phyloP scores from a whole-genome alignment of 2,329 filamentous ascomycete species.

The Aspergillus sp. region DNA sequence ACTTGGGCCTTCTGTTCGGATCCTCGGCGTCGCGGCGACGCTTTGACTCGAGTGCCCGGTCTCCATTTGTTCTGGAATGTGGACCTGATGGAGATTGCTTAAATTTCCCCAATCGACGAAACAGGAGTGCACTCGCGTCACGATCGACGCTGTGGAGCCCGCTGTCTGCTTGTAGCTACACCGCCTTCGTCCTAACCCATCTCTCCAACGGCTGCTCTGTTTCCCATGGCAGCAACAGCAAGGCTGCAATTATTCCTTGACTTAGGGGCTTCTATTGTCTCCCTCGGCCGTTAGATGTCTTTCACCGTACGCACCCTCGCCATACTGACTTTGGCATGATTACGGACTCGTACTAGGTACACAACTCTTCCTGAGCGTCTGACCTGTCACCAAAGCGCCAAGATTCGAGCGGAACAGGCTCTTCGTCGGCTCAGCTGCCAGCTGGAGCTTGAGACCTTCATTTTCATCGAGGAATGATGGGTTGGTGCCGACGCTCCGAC shows the following conservation, averaged over 20 bases:
- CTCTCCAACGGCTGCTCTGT: background rate
- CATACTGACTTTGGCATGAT: background rate
- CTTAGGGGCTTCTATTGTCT: too few relatives aligned
- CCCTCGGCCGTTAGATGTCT: too few relatives aligned
- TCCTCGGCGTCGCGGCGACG: conserved; percentile 15
- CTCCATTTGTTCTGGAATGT: conserved; percentile 18
- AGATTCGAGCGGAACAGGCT: background rate
- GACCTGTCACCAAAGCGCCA: conserved; percentile 29
- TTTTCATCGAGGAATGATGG: background rate
- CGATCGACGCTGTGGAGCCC: background rate
- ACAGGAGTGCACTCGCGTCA: background rate
- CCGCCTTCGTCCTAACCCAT: background rate
- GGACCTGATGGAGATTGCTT: conserved; percentile 1
- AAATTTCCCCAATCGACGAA: background rate
- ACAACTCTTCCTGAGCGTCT: conserved; percentile 16
- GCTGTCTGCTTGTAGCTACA: background rate
- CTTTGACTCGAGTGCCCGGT: conserved; percentile 13
- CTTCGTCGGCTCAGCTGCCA: conserved; percentile 2
- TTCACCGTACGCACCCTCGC: too few relatives aligned
- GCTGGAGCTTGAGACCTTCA: conserved; percentile 12
- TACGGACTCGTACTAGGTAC: background rate
- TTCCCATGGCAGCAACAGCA: too few relatives aligned
- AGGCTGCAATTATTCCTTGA: too few relatives aligned
- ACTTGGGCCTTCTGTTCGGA: conserved; percentile 17
- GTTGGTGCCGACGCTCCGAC: background rate